Evolutionary conservation across 2,329 filamentous ascomycete species (phyloP), one percentile per base, ranked within the genome.

Genomic region (Fusarium setosum): DNA sequence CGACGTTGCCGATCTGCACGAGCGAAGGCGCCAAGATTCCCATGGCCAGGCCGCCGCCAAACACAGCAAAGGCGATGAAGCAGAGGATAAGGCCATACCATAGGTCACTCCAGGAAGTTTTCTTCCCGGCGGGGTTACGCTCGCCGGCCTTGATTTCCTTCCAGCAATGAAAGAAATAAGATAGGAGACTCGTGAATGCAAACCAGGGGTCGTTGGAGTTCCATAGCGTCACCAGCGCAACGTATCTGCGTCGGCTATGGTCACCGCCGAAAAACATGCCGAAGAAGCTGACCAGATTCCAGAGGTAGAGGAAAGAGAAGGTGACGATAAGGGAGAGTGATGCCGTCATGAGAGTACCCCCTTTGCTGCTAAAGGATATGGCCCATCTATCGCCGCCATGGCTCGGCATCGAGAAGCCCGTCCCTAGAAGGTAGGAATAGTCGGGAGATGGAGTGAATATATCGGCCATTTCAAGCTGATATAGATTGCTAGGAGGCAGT

Each of bases 191-290:
- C 18, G 18, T 49, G 31, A 31, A 49, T 17, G 45, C 45, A n/a
- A 49, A 49, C 31, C 45, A 49, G 6, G 45, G 45, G 45, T 35
- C 45, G 15, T 35, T 49, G 15, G 45, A 49, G 29, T 49, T 49
- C 45, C 45, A 49, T 12, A 49, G 45, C 17, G 15, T 18, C n/a
- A 49, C 45, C 45, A 49, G 9, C 15, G 15, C 45, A 17, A 37
- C 47, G 21, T 50, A 50, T 50, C 47, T 32, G 4, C 47, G 31
- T 23, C 31, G 20, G 18, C 29, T 50, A 17, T 37, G 18, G 11
- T 23, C 32, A 0, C 42, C 42, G 13, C 11, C 42, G 24, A 47
- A 47, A 13, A 47, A 32, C 29, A 47, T 47, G 18, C 42, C 26
- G 10, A 47, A 3, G 26, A 47, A 47, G 10, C 26, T 7, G 9